phyloP scores from a whole-genome alignment of 139 green algal species.

The Limnomonas spitsbergensis region DNA sequence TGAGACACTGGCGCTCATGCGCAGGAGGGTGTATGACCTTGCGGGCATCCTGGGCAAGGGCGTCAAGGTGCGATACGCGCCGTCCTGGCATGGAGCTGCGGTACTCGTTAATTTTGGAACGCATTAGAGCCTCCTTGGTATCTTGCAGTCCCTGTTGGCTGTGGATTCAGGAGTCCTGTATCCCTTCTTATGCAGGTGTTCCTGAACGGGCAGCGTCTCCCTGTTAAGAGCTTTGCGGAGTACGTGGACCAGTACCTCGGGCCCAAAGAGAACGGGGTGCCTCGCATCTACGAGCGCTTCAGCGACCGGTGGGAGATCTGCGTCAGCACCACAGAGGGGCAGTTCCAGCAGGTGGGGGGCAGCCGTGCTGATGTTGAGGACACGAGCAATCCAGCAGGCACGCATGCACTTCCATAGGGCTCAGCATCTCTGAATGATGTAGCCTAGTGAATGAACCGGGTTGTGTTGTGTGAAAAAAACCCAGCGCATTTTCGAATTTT shows the following conservation, averaged over 20 bases:
- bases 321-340: slow-evolving; percentile 82
- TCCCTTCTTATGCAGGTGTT: slow-evolving; percentile 63
- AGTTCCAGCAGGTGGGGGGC: slow-evolving; percentile 80
- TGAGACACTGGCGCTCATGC: slow-evolving; percentile 87
- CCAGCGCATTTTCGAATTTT: no score
- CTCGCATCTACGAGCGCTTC: slow-evolving; percentile 83
- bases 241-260: slow-evolving; percentile 95
- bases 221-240: slow-evolving; percentile 87
- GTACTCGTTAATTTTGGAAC: background rate
- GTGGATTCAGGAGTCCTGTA: no score
- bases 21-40: slow-evolving; percentile 94
- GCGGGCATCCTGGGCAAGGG: slow-evolving; percentile 89
- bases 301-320: slow-evolving; percentile 95
- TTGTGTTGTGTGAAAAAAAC: no score
- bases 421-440: no score
- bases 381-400: no score
- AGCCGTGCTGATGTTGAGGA: background rate
- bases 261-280: slow-evolving; percentile 59
- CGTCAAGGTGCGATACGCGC: slow-evolving; percentile 73
- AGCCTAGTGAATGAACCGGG: no score
- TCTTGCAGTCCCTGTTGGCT: background rate
- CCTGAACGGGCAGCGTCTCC: slow-evolving; percentile 79
- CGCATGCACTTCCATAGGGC: background rate
- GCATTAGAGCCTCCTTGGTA: background rate
- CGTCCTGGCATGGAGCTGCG: background rate